phyloP scores from a whole-genome alignment of 1,284 basidiomycete species.

The Apiotrichum akiyoshidainum region DNA sequence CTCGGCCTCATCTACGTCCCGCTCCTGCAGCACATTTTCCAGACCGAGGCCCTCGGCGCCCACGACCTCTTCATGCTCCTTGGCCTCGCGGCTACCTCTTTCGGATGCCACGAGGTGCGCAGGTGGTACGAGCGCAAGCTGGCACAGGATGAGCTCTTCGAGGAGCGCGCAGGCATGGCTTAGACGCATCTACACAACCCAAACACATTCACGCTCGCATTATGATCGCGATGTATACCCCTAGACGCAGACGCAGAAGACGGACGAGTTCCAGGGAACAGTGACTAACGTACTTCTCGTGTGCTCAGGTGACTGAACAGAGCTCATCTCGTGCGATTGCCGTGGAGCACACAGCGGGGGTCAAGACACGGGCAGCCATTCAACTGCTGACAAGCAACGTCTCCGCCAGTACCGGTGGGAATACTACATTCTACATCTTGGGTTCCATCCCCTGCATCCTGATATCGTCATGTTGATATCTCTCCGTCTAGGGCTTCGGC shows the following conservation, averaged over 20 bases:
- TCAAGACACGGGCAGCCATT: no score
- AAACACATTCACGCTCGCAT: background rate
- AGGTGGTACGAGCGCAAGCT: conserved; percentile 68
- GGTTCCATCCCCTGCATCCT: background rate
- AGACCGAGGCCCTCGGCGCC: conserved; percentile 73
- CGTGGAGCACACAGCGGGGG: no score
- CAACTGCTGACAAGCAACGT: no score
- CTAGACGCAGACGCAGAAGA: background rate
- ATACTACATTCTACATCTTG: background rate
- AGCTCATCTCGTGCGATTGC: no score
- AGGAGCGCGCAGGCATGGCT: conserved; percentile 3
- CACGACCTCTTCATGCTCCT: conserved; percentile 72
- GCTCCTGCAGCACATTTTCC: conserved; percentile 86
- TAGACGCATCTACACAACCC: background rate
- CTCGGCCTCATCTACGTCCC: conserved; percentile 85
- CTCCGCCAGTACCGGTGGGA: background rate
- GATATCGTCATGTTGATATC: background rate
- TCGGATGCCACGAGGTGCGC: conserved; percentile 73
- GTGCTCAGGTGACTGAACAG: no score
- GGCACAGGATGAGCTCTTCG: conserved; percentile 28
- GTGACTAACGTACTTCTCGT: no score
- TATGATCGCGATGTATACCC: background rate
- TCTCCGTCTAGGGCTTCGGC: no score
- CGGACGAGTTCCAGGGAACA: background rate
- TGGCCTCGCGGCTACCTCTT: conserved; percentile 65